These are phyloP conservation scores for Fusarium stilboides DNA, from an alignment of 2,329 filamentous ascomycete species.

Conservation along the genomic window DNA sequence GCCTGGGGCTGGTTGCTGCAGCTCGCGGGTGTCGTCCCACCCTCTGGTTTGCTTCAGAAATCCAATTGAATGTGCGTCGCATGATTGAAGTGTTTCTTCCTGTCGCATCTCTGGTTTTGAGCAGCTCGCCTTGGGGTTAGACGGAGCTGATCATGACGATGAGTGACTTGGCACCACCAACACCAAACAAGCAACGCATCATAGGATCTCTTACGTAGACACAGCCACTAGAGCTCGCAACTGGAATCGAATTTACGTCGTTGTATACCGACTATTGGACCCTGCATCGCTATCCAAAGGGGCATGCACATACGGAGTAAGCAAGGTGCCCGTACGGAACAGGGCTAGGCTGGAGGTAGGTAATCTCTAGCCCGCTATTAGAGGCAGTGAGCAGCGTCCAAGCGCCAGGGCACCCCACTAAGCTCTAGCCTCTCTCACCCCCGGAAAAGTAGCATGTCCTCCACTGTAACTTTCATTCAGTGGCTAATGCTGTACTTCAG, in stretches of 20 bases:
- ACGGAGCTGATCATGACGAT: constrained; percentile 28
- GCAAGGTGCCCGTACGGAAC: constrained; percentile 29
- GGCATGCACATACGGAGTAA: constrained; percentile 29
- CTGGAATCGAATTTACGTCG: constrained; percentile 32
- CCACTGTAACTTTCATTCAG: constrained; percentile 26
- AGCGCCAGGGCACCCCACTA: constrained; percentile 26
- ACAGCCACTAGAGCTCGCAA: constrained; percentile 8
- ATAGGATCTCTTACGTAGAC: constrained; percentile 30
- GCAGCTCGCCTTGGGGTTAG: constrained; percentile 14
- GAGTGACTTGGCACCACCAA: neutral
- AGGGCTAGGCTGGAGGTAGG: constrained; percentile 27
- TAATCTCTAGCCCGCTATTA: constrained; percentile 29
- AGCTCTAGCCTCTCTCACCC: constrained; percentile 12
- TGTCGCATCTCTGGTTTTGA: constrained; percentile 41
- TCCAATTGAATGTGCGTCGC: constrained; percentile 40
- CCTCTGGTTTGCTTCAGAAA: neutral
- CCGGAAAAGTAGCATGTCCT: neutral
- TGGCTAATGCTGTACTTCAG: constrained; percentile 20
- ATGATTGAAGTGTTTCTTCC: constrained; percentile 39
- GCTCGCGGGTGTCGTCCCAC: constrained; percentile 5
- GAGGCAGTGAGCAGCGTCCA: constrained; percentile 42
- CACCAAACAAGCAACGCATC: neutral
- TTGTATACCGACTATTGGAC: constrained; percentile 16
- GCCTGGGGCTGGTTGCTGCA: constrained; percentile 12
- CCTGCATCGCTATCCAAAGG: constrained; percentile 27